Conservation (phyloP, 2,329 filamentous ascomycete genomes). For the Teratosphaeria viscida region DNA sequence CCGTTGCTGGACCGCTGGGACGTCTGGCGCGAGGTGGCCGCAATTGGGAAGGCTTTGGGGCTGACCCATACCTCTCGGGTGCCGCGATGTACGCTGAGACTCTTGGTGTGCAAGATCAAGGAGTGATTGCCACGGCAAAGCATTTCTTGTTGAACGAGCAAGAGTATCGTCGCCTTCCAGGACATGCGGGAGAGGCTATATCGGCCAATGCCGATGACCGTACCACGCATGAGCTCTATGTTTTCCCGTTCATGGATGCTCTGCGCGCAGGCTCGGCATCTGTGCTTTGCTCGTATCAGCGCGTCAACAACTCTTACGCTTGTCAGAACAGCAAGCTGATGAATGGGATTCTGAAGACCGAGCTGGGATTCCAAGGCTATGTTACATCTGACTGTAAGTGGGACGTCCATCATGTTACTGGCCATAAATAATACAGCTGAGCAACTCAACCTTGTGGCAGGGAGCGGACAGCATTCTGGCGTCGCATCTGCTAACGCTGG, state of each 20-base stretch:
- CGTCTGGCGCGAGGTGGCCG: constrained; percentile 30
- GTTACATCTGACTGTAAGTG: not conserved
- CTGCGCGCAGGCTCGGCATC: constrained; percentile 55
- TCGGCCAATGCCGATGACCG: constrained; percentile 55
- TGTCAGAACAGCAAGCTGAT: constrained; percentile 56
- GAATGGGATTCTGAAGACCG: constrained; percentile 56
- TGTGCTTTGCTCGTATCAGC: constrained; percentile 66
- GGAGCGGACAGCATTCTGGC: constrained; percentile 53
- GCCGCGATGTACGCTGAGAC: not conserved
- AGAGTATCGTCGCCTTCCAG: constrained; percentile 48
- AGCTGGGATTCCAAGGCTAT: constrained; percentile 45
- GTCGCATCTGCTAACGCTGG: constrained; percentile 44
- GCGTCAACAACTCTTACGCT: constrained; percentile 61
- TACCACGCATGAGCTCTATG: constrained; percentile 57
- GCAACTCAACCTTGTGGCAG: not conserved
- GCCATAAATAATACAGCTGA: not conserved
- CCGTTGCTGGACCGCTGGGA: constrained; percentile 52
- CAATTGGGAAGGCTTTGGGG: constrained; percentile 67
- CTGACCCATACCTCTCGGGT: constrained; percentile 50
- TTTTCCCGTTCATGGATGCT: constrained; percentile 64
- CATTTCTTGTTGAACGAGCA: constrained; percentile 68
- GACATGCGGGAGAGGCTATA: constrained; percentile 38
- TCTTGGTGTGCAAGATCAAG: constrained; percentile 51
- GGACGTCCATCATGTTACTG: not conserved
- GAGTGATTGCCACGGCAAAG: constrained; percentile 69